Conservation (phyloP, 148 eudicot genomes). For the Rhododendron griersonianum region DNA sequence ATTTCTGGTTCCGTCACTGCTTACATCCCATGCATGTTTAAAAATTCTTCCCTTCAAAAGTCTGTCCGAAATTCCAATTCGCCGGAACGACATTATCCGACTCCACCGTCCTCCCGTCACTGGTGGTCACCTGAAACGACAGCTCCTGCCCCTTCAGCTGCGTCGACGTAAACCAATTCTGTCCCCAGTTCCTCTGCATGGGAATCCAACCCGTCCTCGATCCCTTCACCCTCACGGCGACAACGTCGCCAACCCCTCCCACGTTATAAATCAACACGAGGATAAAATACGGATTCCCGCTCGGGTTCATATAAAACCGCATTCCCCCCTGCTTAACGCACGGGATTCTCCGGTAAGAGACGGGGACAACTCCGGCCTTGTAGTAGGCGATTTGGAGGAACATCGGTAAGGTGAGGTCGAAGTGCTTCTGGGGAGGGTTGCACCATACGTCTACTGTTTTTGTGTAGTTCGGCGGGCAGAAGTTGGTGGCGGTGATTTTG, state of each 20-base stretch:
- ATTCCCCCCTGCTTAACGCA: slow-evolving; percentile 41
- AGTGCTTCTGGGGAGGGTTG: slow-evolving; percentile 33
- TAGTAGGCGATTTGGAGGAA: slow-evolving; percentile 33
- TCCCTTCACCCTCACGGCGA: slow-evolving; percentile 29
- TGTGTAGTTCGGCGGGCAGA: slow-evolving; percentile 37
- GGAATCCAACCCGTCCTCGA: slow-evolving; percentile 33
- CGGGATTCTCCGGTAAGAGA: slow-evolving; percentile 20
- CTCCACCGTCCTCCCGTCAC: slow-evolving; percentile 22
- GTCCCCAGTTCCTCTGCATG: slow-evolving; percentile 50
- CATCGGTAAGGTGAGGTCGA: slow-evolving; percentile 42
- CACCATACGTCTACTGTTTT: slow-evolving; percentile 34
- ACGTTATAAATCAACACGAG: slow-evolving; percentile 45
- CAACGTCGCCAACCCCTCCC: slow-evolving; percentile 39
- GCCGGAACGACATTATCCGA: slow-evolving; percentile 23
- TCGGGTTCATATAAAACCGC: slow-evolving; percentile 24
- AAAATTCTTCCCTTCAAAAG: slow-evolving; percentile 24
- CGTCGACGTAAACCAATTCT: slow-evolving; percentile 30
- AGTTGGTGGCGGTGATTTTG: slow-evolving; percentile 9
- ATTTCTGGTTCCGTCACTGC: no score
- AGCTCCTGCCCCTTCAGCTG: slow-evolving; percentile 24
- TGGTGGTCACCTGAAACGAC: slow-evolving; percentile 33
- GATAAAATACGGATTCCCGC: slow-evolving; percentile 34
- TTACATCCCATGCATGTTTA: not conserved
- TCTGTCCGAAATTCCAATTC: not conserved
- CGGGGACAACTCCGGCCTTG: slow-evolving; percentile 44